Base-by-base conservation (phyloP, 352 stramenopile species). In the Phytophthora agathidicida region DNA sequence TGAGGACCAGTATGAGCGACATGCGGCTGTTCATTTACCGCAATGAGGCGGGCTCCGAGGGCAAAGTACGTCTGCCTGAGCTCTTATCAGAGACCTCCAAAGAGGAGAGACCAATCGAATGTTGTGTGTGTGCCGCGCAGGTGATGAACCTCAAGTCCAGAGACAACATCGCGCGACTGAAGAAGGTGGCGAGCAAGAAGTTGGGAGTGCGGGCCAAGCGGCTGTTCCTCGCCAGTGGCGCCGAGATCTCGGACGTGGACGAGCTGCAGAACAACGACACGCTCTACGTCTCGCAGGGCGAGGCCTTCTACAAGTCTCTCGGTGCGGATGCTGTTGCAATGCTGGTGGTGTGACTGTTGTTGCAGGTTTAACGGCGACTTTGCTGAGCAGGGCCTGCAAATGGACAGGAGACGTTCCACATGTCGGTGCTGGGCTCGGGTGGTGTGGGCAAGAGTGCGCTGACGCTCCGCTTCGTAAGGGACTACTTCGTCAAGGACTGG, bases 401-500 rank as follows among this genome's bases (percentile, higher is more conserved):
- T 22, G 81, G 81, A 51, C 83, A 96, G 51, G 81, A 96, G 68
- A 93, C 84, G 5, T 89, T 94, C 53, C 80, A 94, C 51, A 70
- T 96, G 48, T 96, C 88, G 3, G 86, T 97, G 31, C 68, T 97
- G 17, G 89, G 89, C 55, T 90, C 83, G 16, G 89, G 89, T 41
- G 89, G 89, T 37, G 89, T 97, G n/a, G 89, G 89, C 66, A 97
- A 97, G 55, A 96, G 86, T 52, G 89, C 89, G 33, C 73, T 97
- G 11, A 97, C 88, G 50, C 67, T 96, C 59, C 85, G 89, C 32
- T 97, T 97, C 51, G 86, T 96, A 47, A 75, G 87, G 63, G 89
- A 96, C 50, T 92, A 94, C 55, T 97, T 96, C 64, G 87, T 96
- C 24, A 88, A 92, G 38, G 88, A 97, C 65, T 97, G 89, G 85